Percentiles rank a stretch among this genome's conserved stretches.
Evolutionary conservation across 2,329 filamentous ascomycete genomes (phyloP).

Genomic region (Exophiala viscosa): DNA sequence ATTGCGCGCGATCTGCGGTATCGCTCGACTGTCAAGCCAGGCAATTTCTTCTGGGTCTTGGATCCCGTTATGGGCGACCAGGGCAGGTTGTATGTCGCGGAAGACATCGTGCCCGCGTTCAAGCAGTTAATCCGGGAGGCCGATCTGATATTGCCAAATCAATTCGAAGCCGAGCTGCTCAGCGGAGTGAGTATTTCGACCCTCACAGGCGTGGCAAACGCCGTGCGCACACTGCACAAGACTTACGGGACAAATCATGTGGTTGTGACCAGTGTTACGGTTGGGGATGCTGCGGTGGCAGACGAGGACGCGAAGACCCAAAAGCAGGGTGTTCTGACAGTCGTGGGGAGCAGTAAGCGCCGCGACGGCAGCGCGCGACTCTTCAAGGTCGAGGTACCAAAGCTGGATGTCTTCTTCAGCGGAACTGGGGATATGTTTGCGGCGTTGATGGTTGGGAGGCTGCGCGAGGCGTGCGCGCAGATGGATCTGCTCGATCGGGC

Average conservation of each 20-base stretch:
- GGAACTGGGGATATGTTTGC: constrained; percentile 99
- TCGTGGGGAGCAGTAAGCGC: constrained; percentile 24
- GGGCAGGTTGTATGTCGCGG: constrained; percentile 82
- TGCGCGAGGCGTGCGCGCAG: constrained; percentile 67
- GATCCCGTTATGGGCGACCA: constrained; percentile 99
- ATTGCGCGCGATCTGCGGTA: constrained; percentile 78
- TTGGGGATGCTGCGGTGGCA: constrained; percentile 3
- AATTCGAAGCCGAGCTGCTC: constrained; percentile 93
- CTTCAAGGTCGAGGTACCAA: constrained; percentile 82
- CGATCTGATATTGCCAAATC: constrained; percentile 90
- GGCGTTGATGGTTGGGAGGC: constrained; percentile 78
- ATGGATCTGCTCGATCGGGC: constrained; percentile 49
- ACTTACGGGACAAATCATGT: constrained; percentile 78
- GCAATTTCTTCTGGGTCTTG: constrained; percentile 56
- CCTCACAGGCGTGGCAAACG: constrained; percentile 21
- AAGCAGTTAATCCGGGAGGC: constrained; percentile 73
- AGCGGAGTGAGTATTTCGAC: constrained; percentile 15
- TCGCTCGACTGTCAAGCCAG: constrained; percentile 19
- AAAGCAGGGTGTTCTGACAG: constrained; percentile 5
- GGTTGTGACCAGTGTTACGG: constrained; percentile 76
- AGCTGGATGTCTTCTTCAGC: constrained; percentile 89
- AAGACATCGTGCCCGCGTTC: constrained; percentile 89
- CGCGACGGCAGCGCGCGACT: constrained; percentile 62
- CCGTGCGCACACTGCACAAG: constrained; percentile 51
- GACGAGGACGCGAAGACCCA: background rate